Base-by-base conservation (phyloP, 2,329 filamentous ascomycete species). In the Teratosphaeria destructans region DNA sequence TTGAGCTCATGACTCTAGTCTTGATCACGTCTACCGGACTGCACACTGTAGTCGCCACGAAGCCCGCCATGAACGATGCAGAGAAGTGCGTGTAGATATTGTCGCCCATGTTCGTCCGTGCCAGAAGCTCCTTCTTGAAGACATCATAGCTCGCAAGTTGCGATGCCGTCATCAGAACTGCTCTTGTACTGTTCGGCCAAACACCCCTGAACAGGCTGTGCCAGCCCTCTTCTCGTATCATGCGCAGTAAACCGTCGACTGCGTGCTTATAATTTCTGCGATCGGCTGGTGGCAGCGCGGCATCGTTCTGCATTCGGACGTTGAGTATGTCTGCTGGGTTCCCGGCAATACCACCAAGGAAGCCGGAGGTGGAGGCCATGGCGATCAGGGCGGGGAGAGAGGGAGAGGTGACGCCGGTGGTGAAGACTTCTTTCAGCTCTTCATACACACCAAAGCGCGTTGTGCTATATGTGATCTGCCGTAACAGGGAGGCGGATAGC, bases 371-470 rank as follows among this genome's bases (percentile, higher is more conserved):
- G 27, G 85, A 87, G 57, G 93, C 90, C 75, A 97, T 89, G 65
- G 83, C 88, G 64, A 96, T 82, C 10, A 99, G 85, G 16, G 67
- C 65, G 11, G 85, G 79, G 67, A 96, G 85, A 2, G 87, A 85
- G 2, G 91, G 87, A 57, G 79, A 73, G 3, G 71, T 67, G 1
- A 72, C 71, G 35, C 75, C 64, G 7, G 80, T 78, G 43, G 84
- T 83, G 70, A 87, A 81, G 57, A 81, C 82, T 27, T 82, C 78
- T 77, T 99, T 99, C 61, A 97, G 81, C 67, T 95, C 86, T 77
- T 97, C 94, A 79, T 99, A 99, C 64, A 96, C 85, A 64, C 91
- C 94, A 77, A 99, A 99, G 55, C 94, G 90, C 43, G 91, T 94
- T 56, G 94, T 99, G 61, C 89, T 94, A 79, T 99, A 99, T 61